Evolutionary conservation across 805 yeast genomes (phyloP).

Genomic region (Lipomyces yamanashiensis): DNA sequence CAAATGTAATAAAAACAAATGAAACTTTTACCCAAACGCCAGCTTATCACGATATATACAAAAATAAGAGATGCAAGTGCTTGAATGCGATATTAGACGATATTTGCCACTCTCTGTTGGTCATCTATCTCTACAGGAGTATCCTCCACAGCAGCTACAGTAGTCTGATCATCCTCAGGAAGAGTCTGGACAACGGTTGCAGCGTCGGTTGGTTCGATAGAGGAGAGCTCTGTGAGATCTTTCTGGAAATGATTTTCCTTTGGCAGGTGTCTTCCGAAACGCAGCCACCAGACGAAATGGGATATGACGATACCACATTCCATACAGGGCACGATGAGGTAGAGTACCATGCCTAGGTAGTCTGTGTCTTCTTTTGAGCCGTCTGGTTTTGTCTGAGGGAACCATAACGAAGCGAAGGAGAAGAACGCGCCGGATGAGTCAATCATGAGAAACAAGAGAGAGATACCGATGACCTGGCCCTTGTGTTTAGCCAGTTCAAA

Average conservation of each 20-base stretch:
- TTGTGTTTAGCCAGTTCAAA: slow-evolving; percentile 76
- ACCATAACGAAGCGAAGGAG: slow-evolving; percentile 66
- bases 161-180: neutral
- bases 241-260: neutral
- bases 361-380: slow-evolving; percentile 52
- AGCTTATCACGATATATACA: too few relatives aligned
- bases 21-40: too few relatives aligned
- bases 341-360: slow-evolving; percentile 76
- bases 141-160: too few relatives aligned
- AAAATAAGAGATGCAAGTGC: too few relatives aligned
- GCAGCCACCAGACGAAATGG: slow-evolving; percentile 48
- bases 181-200: neutral
- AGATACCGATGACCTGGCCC: slow-evolving; percentile 88
- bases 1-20: too few relatives aligned
- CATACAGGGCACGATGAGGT: slow-evolving; percentile 70
- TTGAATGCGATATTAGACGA: too few relatives aligned
- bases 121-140: too few relatives aligned
- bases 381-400: slow-evolving; percentile 43
- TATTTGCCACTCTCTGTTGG: too few relatives aligned
- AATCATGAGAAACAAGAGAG: slow-evolving; percentile 73
- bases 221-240: too few relatives aligned
- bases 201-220: neutral
- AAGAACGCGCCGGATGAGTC: slow-evolving; percentile 85
- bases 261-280: slow-evolving; percentile 19
- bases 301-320: slow-evolving; percentile 78